Conservation (phyloP, 352 stramenopile species). For the Peronospora farinosa region DNA sequence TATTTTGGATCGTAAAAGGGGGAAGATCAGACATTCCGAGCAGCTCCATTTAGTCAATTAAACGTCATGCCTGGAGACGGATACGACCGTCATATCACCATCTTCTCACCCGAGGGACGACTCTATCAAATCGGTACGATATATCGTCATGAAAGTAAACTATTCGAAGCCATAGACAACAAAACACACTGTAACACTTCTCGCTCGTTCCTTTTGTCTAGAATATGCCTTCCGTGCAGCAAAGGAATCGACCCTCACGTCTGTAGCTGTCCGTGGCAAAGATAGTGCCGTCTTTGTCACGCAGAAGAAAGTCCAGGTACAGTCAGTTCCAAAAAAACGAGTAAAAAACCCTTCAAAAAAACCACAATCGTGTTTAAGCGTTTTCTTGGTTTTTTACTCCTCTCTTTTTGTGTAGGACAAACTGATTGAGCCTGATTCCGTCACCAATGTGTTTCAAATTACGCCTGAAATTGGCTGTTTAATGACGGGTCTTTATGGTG, state of each 20-base stretch:
- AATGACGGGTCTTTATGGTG: slow-evolving; percentile 91
- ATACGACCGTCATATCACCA: slow-evolving; percentile 94
- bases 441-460: slow-evolving; percentile 96
- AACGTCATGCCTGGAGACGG: slow-evolving; percentile 73
- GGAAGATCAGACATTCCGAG: background rate
- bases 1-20: slow-evolving; percentile 22
- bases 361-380: too few species aligned
- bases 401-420: slow-evolving; percentile 59
- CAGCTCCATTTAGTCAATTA: background rate
- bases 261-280: slow-evolving; percentile 91
- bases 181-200: background rate
- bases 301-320: slow-evolving; percentile 94
- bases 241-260: slow-evolving; percentile 90
- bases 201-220: slow-evolving; percentile 87
- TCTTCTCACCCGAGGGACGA: slow-evolving; percentile 97
- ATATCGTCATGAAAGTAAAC: too few species aligned
- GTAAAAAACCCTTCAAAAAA: background rate
- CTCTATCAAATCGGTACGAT: slow-evolving; percentile 96
- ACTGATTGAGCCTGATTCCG: slow-evolving; percentile 91
- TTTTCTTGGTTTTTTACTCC: background rate
- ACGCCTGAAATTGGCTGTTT: slow-evolving; percentile 93
- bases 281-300: slow-evolving; percentile 94
- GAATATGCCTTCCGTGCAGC: slow-evolving; percentile 99
- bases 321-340: background rate
- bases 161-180: too few species aligned